Evolutionary conservation across 1,284 basidiomycete species (phyloP).

Genomic region (Violaceomyces palustris): DNA sequence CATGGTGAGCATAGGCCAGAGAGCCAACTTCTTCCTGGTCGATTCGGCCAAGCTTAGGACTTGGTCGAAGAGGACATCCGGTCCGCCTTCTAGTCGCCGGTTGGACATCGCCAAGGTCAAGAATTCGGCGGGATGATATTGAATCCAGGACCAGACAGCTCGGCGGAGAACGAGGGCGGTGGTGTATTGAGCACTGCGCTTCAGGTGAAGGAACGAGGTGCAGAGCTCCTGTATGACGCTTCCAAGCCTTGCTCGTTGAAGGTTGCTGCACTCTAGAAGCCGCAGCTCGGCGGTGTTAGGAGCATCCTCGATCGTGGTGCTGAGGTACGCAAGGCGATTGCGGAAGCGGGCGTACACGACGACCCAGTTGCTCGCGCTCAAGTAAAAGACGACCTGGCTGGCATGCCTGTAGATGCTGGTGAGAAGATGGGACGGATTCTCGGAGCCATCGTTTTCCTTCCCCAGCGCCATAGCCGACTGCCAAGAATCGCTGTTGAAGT

Average conservation of each 20-base stretch:
- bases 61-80: constrained; percentile 51
- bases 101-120: constrained; percentile 62
- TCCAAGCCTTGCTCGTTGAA: constrained; percentile 52
- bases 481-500: constrained; percentile 34
- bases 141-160: constrained; percentile 89
- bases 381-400: constrained; percentile 75
- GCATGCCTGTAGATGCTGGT: constrained; percentile 54
- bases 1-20: constrained; percentile 74
- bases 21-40: constrained; percentile 61
- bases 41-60: constrained; percentile 51
- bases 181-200: constrained; percentile 67
- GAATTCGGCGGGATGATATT: constrained; percentile 74
- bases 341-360: constrained; percentile 71
- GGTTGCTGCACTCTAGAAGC: constrained; percentile 59
- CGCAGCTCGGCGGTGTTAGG: constrained; percentile 68
- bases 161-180: constrained; percentile 70
- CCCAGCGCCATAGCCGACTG: constrained; percentile 13
- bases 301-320: constrained; percentile 57
- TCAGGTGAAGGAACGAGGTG: constrained; percentile 77
- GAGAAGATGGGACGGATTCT: constrained; percentile 18
- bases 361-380: constrained; percentile 85
- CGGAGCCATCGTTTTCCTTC: constrained; percentile 18
- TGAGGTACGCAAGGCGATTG: constrained; percentile 64
- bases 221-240: constrained; percentile 63
- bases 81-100: constrained; percentile 47